Conservation (phyloP, 1,284 basidiomycete genomes). For the Cutaneotrichosporon sp. region DNA sequence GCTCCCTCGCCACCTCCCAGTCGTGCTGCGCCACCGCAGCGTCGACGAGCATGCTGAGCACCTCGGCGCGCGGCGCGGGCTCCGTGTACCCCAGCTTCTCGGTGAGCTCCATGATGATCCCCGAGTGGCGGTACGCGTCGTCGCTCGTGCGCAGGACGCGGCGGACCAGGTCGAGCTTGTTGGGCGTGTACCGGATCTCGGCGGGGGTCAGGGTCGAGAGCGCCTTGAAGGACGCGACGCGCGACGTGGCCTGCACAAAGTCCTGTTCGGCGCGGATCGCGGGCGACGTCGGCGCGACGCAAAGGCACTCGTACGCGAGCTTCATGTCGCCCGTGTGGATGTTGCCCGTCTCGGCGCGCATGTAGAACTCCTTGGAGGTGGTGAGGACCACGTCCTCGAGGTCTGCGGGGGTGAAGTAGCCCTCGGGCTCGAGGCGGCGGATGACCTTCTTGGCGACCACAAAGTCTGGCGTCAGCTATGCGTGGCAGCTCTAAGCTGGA, state of each 20-base stretch:
- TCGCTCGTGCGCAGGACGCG: slow-evolving; percentile 75
- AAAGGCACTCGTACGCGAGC: slow-evolving; percentile 84
- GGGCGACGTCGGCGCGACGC: slow-evolving; percentile 67
- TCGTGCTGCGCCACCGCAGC: slow-evolving; percentile 78
- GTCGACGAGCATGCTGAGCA: slow-evolving; percentile 82
- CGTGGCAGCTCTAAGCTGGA: slow-evolving; percentile 31
- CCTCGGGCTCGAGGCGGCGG: slow-evolving; percentile 59
- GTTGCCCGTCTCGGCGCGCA: slow-evolving; percentile 87
- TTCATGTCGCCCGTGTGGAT: slow-evolving; percentile 92
- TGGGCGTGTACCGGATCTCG: slow-evolving; percentile 83
- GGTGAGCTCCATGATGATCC: slow-evolving; percentile 84
- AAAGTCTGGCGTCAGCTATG: slow-evolving; percentile 63
- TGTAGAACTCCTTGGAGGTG: slow-evolving; percentile 84
- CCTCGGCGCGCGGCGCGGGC: slow-evolving; percentile 70
- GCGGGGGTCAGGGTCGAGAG: slow-evolving; percentile 77
- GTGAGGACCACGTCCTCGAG: slow-evolving; percentile 77
- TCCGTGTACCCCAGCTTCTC: slow-evolving; percentile 82
- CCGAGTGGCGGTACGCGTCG: slow-evolving; percentile 83
- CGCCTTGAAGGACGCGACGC: slow-evolving; percentile 66
- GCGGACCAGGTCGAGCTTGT: slow-evolving; percentile 74
- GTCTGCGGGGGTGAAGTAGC: slow-evolving; percentile 59
- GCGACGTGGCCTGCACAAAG: slow-evolving; percentile 86
- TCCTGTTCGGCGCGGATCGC: slow-evolving; percentile 71
- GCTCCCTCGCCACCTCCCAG: slow-evolving; percentile 69
- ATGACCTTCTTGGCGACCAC: slow-evolving; percentile 71